Conservation (phyloP, 441 rosid genomes). For the Hura crepitans region DNA sequence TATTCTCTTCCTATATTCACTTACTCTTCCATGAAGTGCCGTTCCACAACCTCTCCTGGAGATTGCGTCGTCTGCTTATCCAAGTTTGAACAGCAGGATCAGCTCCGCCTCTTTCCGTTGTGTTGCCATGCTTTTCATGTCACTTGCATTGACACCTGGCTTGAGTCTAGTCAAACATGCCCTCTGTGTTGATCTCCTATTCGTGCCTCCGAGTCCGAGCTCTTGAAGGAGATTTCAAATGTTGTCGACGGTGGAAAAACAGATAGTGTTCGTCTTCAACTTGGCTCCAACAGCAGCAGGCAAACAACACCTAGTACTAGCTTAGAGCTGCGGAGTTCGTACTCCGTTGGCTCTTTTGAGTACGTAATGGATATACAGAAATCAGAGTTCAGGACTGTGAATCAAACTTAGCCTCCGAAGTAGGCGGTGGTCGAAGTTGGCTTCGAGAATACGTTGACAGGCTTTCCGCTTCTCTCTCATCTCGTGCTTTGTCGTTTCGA, state of each 20-base stretch:
- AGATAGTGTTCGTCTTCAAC: conserved; percentile 74
- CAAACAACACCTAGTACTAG: conserved; percentile 30
- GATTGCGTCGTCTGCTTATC: conserved; percentile 89
- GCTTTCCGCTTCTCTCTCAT: conserved; percentile 61
- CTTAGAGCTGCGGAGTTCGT: conserved; percentile 40
- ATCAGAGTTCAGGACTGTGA: conserved; percentile 27
- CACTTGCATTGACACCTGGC: conserved; percentile 75
- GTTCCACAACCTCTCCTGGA: conserved; percentile 32
- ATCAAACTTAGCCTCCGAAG: conserved; percentile 45
- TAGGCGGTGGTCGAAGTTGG: conserved; percentile 61
- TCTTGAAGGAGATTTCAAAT: conserved; percentile 39
- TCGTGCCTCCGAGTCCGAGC: conserved; percentile 53
- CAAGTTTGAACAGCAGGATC: conserved; percentile 65
- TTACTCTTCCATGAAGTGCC: conserved; percentile 60
- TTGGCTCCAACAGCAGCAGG: conserved; percentile 76
- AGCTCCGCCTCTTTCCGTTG: conserved; percentile 73
- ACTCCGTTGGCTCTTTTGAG: conserved; percentile 80
- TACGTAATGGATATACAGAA: conserved; percentile 70
- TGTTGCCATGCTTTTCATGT: conserved; percentile 92
- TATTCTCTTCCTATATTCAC: conserved; percentile 78
- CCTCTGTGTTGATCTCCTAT: conserved; percentile 82
- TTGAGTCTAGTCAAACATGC: conserved; percentile 65
- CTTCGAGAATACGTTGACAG: conserved; percentile 76
- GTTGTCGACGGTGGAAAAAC: conserved; percentile 15
- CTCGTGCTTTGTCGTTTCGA: conserved; percentile 62